Percentiles rank a stretch among this genome's conserved stretches.
phyloP scores from a whole-genome alignment of 2,329 filamentous ascomycete genomes.

The Phyllosticta citribraziliensis region DNA sequence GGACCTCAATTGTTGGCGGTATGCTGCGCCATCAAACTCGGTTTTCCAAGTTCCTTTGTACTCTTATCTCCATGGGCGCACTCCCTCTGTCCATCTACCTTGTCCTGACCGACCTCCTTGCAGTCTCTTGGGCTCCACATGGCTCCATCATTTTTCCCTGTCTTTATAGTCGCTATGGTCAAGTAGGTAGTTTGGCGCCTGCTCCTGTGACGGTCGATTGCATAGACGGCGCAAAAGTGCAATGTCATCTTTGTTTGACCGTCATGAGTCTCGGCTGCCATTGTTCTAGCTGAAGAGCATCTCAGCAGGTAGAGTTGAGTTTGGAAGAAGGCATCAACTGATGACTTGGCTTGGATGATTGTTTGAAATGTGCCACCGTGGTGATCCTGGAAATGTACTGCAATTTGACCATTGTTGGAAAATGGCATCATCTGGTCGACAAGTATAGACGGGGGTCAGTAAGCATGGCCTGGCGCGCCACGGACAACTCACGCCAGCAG shows the following conservation, averaged over 20 bases:
- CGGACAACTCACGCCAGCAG: too few species aligned
- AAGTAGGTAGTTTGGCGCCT: neutral
- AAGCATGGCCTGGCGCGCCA: too few species aligned
- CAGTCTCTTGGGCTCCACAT: neutral
- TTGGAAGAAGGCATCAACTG: neutral
- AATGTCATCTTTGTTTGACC: neutral
- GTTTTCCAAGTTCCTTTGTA: neutral
- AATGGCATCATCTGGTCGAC: neutral
- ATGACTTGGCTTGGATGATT: neutral
- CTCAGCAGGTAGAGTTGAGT: neutral
- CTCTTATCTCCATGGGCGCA: neutral
- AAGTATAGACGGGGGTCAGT: neutral
- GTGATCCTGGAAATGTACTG: neutral
- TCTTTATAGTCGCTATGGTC: neutral
- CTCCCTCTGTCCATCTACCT: neutral
- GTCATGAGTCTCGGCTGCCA: neutral
- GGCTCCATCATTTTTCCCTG: neutral
- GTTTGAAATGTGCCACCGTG: neutral
- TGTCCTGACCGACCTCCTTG: neutral
- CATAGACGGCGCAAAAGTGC: neutral
- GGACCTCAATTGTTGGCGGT: neutral
- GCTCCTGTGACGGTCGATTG: neutral
- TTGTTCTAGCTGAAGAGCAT: neutral
- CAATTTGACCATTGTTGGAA: neutral
- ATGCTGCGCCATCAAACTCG: neutral